Percentiles rank a stretch among this genome's conserved stretches.
Evolutionary conservation across 2,329 filamentous ascomycete genomes (phyloP).

Genomic region (Epichloe hybrida): DNA sequence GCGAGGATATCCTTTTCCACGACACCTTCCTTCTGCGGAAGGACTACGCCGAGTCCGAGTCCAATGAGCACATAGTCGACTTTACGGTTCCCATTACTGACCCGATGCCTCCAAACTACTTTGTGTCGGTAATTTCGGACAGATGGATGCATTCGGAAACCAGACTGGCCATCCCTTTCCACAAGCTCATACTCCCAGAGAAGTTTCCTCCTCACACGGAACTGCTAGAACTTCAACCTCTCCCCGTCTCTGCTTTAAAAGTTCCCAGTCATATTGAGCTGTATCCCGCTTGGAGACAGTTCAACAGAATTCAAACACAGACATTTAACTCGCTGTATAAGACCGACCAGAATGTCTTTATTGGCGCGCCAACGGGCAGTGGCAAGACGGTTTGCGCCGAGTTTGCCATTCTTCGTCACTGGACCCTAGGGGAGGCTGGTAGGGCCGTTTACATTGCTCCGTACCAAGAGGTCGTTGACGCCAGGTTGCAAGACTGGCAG

Average conservation of each 20-base stretch:
- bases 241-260: conserved; percentile 83
- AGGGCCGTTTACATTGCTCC: conserved; percentile 90
- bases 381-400: conserved; percentile 97
- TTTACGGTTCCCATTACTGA: conserved; percentile 95
- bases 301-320: conserved; percentile 97
- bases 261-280: conserved; percentile 66
- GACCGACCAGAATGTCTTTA: conserved; percentile 83
- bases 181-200: conserved; percentile 86
- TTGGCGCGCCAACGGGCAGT: conserved; percentile 85
- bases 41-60: conserved; percentile 73
- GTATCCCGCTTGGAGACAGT: conserved; percentile 73
- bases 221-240: conserved; percentile 77
- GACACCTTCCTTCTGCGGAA: conserved; percentile 87
- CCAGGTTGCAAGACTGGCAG: conserved; percentile 72
- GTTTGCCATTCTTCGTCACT: conserved; percentile 80
- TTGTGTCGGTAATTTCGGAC: conserved; percentile 88
- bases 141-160: conserved; percentile 98
- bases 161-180: conserved; percentile 82
- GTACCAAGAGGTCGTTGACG: conserved; percentile 84
- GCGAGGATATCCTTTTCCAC: conserved; percentile 88
- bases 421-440: conserved; percentile 45
- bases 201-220: conserved; percentile 93
- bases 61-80: conserved; percentile 88
- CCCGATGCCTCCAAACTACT: conserved; percentile 97
- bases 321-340: conserved; percentile 89